Base-by-base conservation (phyloP, 139 green algal genomes). In the Volvox reticuliferus region DNA sequence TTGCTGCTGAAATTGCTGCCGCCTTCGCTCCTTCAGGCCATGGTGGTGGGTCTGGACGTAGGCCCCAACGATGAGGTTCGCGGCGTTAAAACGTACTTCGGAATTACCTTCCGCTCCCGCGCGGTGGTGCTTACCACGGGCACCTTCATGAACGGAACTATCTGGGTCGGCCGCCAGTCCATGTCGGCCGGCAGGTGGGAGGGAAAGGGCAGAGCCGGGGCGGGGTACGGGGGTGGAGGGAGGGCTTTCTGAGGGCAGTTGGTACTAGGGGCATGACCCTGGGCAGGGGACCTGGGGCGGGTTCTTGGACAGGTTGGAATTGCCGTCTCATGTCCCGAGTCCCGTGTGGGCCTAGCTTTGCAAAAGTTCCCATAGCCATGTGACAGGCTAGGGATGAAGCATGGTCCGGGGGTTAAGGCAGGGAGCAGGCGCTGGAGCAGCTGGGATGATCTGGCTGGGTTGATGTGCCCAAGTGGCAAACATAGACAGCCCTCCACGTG, bases 141-240 rank as follows among this genome's bases (percentile, higher is more conserved):
- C 32, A 99, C 98, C 1, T 99, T 99, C 85, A 99, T 99, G 97
- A 99, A 99, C 85, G 98, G 98, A 12, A 92, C 86, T 33, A 99
- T 99, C 85, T 99, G 98, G 98, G 97, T 99, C 21, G 98, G 98
- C 14, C 89, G 96, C 1, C 91, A 95, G 84, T 97, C 94, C 69
- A 97, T 99, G 94, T 87, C 96, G 0, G 98, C 98, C 22, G 98
- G 98, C 12, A 96, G 97, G 92, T 95, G 44, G 21, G 85, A 1
- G 67, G 20, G 18, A 12, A 35, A 30, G 73, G 28, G 61, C 36
- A 73, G 21, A 61, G 32, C 32, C 32, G 44, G 21, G 78, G 35
- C 28, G 33, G 33, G 76, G 32, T 0, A 61, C 32, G 32, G 76
- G 76, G 76, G 76, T 1, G 76, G 32, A 24, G 1, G 32, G 76